Conservation (phyloP, 148 eudicot species). For the Diospyros kaki region DNA sequence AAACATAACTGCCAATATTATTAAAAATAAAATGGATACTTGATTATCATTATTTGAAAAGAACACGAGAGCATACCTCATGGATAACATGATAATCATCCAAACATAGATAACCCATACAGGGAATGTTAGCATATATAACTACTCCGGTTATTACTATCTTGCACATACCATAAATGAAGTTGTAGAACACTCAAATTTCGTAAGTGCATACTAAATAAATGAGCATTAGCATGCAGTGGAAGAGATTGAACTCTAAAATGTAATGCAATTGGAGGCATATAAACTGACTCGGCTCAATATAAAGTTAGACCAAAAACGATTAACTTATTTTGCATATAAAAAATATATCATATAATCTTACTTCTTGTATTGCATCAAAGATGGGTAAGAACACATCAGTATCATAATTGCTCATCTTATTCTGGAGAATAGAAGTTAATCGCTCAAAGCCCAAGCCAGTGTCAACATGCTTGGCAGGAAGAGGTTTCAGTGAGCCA, state of each 20-base stretch:
- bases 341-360: background rate
- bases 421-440: constrained; percentile 94
- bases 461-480: constrained; percentile 95
- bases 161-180: no score
- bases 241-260: no score
- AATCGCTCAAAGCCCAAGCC: constrained; percentile 99
- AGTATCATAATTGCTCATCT: constrained; percentile 97
- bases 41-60: background rate
- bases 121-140: no score
- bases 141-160: background rate
- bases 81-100: background rate
- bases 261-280: no score
- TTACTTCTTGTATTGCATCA: constrained; percentile 82
- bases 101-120: background rate
- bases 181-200: no score
- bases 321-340: background rate
- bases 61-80: background rate
- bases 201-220: no score
- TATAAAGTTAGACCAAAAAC: no score
- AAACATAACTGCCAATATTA: no score
- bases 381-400: constrained; percentile 92
- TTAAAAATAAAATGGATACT: background rate
- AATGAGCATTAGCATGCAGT: no score
- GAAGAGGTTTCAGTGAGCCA: constrained; percentile 71
- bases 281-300: no score